A percentile compares a stretch with the other conserved stretches of the same genome.
phyloP scores from a whole-genome alignment of 2,329 filamentous ascomycete genomes.

The Davidsoniella australis region DNA sequence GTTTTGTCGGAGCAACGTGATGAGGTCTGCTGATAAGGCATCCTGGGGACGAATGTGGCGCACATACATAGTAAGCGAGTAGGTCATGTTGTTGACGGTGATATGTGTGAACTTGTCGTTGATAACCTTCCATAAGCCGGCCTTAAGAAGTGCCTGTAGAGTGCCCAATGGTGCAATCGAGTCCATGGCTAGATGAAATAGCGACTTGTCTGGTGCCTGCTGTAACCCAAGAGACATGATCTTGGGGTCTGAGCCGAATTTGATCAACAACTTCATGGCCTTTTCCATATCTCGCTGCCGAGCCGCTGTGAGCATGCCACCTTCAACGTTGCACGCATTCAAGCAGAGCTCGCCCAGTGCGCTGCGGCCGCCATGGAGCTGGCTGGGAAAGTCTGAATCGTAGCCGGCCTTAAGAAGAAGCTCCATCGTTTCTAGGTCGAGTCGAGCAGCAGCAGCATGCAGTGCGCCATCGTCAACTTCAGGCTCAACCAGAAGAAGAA shows the following conservation, averaged over 20 bases:
- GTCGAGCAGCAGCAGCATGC: constrained; percentile 43
- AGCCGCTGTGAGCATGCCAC: constrained; percentile 24
- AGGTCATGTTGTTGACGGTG: constrained; percentile 34
- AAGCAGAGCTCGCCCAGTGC: constrained; percentile 47
- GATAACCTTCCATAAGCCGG: constrained; percentile 46
- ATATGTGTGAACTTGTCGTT: constrained; percentile 43
- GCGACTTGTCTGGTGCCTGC: constrained; percentile 26
- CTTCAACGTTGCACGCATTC: constrained; percentile 27
- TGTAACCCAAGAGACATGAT: constrained; percentile 30
- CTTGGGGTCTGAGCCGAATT: constrained; percentile 37
- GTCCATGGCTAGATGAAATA: constrained; percentile 43
- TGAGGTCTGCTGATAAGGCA: constrained; percentile 19
- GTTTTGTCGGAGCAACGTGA: constrained; percentile 33
- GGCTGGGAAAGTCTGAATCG: constrained; percentile 47
- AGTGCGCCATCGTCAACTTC: constrained; percentile 47
- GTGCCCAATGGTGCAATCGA: constrained; percentile 36
- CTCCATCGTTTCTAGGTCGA: constrained; percentile 39
- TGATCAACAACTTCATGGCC: constrained; percentile 38
- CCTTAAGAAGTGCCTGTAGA: constrained; percentile 41
- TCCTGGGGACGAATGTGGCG: constrained; percentile 23
- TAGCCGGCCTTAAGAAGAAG: constrained; percentile 42
- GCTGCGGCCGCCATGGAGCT: constrained; percentile 42
- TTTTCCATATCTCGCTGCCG: constrained; percentile 38
- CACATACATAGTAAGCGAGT: constrained; percentile 49
- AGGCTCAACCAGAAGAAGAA: constrained; percentile 37